Conservation (phyloP, 768 basidiomycete species). For the Antrodiella citrinella region DNA sequence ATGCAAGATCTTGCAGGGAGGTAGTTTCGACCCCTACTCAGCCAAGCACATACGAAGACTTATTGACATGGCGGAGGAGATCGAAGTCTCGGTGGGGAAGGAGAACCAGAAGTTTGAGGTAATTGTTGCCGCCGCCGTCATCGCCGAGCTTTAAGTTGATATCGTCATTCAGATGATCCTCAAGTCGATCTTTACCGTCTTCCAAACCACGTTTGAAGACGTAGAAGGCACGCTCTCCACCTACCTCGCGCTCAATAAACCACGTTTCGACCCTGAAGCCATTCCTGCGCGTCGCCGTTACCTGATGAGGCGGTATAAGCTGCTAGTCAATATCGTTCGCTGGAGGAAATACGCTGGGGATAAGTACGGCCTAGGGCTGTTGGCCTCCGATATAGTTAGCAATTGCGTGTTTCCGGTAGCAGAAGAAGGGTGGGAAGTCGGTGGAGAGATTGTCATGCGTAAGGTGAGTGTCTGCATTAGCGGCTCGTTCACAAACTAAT, state of each 20-base stretch:
- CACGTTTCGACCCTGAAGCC: constrained; percentile 68
- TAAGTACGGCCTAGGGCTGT: constrained; percentile 42
- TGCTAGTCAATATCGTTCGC: constrained; percentile 61
- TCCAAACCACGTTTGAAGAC: constrained; percentile 48
- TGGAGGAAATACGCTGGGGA: constrained; percentile 74
- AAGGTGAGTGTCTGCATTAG: constrained; percentile 46
- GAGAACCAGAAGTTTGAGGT: constrained; percentile 63
- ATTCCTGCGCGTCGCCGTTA: constrained; percentile 66
- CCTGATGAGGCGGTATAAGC: constrained; percentile 57
- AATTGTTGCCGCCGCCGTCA: constrained; percentile 9
- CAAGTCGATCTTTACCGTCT: constrained; percentile 42
- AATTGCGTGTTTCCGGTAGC: constrained; percentile 58
- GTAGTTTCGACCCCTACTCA: constrained; percentile 80
- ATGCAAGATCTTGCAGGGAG: constrained; percentile 65
- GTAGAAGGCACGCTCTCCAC: constrained; percentile 41
- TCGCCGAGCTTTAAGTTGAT: not conserved
- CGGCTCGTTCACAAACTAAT: too few species aligned
- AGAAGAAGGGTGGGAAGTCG: constrained; percentile 79
- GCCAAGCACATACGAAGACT: constrained; percentile 48
- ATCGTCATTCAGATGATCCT: constrained; percentile 49
- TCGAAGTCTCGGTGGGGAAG: constrained; percentile 65
- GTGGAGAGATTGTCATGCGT: constrained; percentile 57
- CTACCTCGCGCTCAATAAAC: constrained; percentile 34
- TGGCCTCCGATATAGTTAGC: constrained; percentile 50
- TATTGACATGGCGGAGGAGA: constrained; percentile 71